phyloP scores from a whole-genome alignment of 805 yeast genomes.

The Starmerella potacharoeniae region DNA sequence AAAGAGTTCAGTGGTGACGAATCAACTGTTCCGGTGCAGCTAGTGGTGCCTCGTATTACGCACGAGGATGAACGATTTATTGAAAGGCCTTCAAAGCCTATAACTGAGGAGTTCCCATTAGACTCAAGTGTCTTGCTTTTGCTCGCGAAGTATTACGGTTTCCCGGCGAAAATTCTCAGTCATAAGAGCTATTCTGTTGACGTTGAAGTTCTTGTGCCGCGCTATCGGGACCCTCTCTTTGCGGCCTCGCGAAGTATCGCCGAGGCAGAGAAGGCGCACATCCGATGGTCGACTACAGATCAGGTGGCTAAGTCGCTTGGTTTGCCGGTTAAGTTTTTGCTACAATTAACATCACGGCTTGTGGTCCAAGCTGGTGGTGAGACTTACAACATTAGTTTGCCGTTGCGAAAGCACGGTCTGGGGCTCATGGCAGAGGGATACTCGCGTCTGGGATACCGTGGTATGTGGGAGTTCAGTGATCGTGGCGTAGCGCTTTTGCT shows the following conservation, averaged over 20 bases:
- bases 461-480: constrained; percentile 70
- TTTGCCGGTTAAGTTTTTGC: constrained; percentile 53
- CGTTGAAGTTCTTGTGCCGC: constrained; percentile 22
- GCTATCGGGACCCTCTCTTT: constrained; percentile 39
- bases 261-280: constrained; percentile 41
- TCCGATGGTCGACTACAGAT: constrained; percentile 53
- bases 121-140: constrained; percentile 63
- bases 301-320: constrained; percentile 49
- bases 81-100: constrained; percentile 63
- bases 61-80: constrained; percentile 63
- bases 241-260: constrained; percentile 53
- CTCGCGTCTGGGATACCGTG: constrained; percentile 49
- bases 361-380: constrained; percentile 38
- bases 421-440: constrained; percentile 81
- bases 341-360: constrained; percentile 65
- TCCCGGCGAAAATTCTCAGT: constrained; percentile 41
- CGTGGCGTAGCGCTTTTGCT: constrained; percentile 56
- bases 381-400: constrained; percentile 64
- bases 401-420: constrained; percentile 67
- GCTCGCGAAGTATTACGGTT: constrained; percentile 81
- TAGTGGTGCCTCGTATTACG: constrained; percentile 61
- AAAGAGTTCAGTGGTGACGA: constrained; percentile 52
- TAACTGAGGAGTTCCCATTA: constrained; percentile 71
- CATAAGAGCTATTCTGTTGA: constrained; percentile 30
- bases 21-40: constrained; percentile 62